Evolutionary conservation across 148 eudicot genomes (phyloP), one percentile per base, ranked within the genome.

Genomic region (Camellia japonica): DNA sequence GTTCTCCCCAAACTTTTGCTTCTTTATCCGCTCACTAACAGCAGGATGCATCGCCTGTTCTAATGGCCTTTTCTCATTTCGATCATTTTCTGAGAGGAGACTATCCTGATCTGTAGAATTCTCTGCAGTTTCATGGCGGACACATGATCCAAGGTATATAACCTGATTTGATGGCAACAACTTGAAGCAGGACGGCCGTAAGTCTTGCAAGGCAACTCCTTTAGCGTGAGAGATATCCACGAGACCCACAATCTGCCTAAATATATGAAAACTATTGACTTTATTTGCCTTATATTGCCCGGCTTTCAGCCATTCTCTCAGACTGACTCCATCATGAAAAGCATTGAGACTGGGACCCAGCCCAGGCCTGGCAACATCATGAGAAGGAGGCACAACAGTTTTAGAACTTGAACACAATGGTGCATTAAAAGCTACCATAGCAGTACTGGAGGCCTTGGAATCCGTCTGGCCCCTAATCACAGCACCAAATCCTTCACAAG

Each of bases 121-220:
- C 46, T 80, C 85, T 54, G 20, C 62, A 63, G 44, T 78, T 68
- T 88, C 89, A 54, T 59, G 82, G 14, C 76, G 82, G 51, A 76
- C 80, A 77, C 84, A 82, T 83, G 92, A 81, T 56, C 99, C 99
- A 72, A 79, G 63, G 74, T 94, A 94, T 65, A 80, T 80, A 13
- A 96, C 89, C 77, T 87, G 83, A 78, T 86, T 81, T 18, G 88
- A 85, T 69, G 82, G 87, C 78, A 85, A 83, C 85, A 96, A 71
- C 86, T 86, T 91, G 85, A 96, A 90, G 88, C 62, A 90, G 51
- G 98, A 92, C 64, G 99, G 99, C 49, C 94, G 87, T 73, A 94
- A 84, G 72, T 91, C 93, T 56, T 74, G 84, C 82, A 96, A 85
- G 68, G 80, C 81, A 75, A 87, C 82, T 80, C 97, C 95, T 80